Percentiles rank a stretch among this genome's conserved stretches.
These are phyloP conservation scores for Raddia guianensis DNA, from an alignment of 176 grass and related monocot genomes.

Conservation along the genomic window DNA sequence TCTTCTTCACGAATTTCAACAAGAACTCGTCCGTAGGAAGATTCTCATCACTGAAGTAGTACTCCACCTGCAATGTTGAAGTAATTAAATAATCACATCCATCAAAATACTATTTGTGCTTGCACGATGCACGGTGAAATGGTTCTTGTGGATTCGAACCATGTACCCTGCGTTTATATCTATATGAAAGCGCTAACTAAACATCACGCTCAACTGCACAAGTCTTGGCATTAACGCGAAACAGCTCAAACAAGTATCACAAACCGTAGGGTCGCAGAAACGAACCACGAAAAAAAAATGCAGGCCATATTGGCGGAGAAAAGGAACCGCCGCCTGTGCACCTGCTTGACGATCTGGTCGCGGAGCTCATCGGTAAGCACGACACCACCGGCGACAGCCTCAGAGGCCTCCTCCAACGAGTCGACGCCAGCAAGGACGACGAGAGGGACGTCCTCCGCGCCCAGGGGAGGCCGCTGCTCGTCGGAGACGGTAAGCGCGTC, in stretches of 20 bases:
- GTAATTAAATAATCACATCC: neutral
- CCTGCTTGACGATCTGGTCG: conserved; percentile 82
- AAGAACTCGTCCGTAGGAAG: conserved; percentile 74
- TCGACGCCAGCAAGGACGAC: neutral
- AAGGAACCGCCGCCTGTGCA: neutral
- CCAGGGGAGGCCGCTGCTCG: neutral
- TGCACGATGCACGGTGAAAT: conserved; percentile 3
- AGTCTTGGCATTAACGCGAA: too few species aligned
- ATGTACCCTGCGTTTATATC: conserved; percentile 10
- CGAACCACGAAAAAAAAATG: neutral
- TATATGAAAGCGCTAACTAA: neutral
- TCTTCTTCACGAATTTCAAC: conserved; percentile 76
- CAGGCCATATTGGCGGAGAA: neutral
- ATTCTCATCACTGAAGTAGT: conserved; percentile 97
- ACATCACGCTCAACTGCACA: too few species aligned
- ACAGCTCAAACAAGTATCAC: neutral
- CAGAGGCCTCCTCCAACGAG: neutral
- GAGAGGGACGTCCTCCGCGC: conserved; percentile 12
- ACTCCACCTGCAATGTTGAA: conserved; percentile 70
- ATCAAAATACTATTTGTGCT: neutral
- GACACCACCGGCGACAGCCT: conserved; percentile 14
- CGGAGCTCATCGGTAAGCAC: conserved; percentile 74
- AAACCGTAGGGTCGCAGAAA: neutral
- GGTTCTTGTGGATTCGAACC: conserved; percentile 22
- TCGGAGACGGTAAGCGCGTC: conserved; percentile 1